phyloP scores from a whole-genome alignment of 2,329 filamentous ascomycete species.

The Ophioceras dolichostomum region DNA sequence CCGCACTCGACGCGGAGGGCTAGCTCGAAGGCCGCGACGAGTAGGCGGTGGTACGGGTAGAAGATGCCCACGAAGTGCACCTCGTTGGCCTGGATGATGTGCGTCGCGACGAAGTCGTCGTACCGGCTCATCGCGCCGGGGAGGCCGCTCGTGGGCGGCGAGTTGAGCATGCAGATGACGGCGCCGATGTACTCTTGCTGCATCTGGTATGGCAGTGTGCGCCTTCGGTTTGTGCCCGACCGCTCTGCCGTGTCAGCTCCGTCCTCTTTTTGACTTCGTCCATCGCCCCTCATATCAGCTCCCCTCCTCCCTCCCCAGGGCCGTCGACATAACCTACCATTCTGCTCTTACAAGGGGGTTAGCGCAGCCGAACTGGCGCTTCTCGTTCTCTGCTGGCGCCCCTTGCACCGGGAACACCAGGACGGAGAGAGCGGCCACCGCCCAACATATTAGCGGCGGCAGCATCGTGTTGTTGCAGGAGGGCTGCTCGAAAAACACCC shows the following conservation, averaged over 20 bases:
- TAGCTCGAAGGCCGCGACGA: slow-evolving; percentile 16
- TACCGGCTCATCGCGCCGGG: slow-evolving; percentile 13
- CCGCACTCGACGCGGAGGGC: slow-evolving; percentile 21
- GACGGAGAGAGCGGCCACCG: no score
- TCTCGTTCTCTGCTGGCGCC: no score
- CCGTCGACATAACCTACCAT: background rate
- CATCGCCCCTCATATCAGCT: background rate
- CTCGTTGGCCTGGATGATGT: slow-evolving; percentile 12
- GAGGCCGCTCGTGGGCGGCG: slow-evolving; percentile 1
- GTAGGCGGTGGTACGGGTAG: slow-evolving; percentile 18
- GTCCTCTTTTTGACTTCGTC: background rate
- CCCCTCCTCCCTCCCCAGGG: background rate
- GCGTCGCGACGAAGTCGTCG: slow-evolving; percentile 17
- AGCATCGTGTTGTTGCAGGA: no score
- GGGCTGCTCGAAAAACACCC: no score
- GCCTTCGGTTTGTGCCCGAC: background rate
- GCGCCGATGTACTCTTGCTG: slow-evolving; percentile 1
- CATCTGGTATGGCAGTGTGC: background rate
- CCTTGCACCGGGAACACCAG: no score
- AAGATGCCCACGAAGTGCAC: slow-evolving; percentile 15
- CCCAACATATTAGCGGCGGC: no score
- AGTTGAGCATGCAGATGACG: slow-evolving; percentile 1
- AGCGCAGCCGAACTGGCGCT: no score
- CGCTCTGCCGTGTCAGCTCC: background rate
- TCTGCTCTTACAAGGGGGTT: background rate